Conservation (phyloP, 2,329 filamentous ascomycete species). For the Fusarium sulawesiense region DNA sequence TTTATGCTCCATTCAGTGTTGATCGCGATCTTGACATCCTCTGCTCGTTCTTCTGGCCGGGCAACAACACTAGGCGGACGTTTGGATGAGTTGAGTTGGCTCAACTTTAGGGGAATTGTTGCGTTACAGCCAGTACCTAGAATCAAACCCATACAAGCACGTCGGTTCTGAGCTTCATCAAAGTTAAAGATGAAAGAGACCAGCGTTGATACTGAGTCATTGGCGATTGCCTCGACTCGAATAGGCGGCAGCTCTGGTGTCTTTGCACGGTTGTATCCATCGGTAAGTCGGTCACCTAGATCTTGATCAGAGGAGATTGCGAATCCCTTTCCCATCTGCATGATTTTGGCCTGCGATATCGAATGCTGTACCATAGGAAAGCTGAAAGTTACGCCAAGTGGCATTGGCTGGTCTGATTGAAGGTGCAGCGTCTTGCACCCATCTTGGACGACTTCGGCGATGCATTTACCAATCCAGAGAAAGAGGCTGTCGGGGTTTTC, state of each 20-base stretch:
- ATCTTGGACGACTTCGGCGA: constrained; percentile 76
- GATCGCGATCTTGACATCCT: constrained; percentile 75
- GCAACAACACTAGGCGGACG: constrained; percentile 61
- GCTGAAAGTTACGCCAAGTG: constrained; percentile 76
- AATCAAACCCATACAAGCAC: constrained; percentile 82
- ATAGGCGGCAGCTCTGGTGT: constrained; percentile 68
- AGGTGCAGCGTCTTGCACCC: constrained; percentile 60
- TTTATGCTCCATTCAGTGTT: constrained; percentile 90
- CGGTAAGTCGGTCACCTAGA: constrained; percentile 67
- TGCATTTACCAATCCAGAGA: constrained; percentile 82
- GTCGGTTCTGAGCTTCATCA: constrained; percentile 68
- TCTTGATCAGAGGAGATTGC: constrained; percentile 70
- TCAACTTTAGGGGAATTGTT: constrained; percentile 77
- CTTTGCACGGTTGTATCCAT: constrained; percentile 67
- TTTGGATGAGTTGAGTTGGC: constrained; percentile 72
- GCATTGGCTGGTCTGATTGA: constrained; percentile 59
- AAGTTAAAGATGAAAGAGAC: constrained; percentile 81
- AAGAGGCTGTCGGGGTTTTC: constrained; percentile 81
- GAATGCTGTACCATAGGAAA: constrained; percentile 76
- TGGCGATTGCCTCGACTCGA: constrained; percentile 80
- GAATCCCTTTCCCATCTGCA: constrained; percentile 79
- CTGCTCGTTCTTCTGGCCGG: constrained; percentile 57
- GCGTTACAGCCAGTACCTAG: constrained; percentile 86
- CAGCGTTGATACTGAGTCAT: constrained; percentile 83
- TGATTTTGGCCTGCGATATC: constrained; percentile 70